Evolutionary conservation across 2,329 filamentous ascomycete genomes (phyloP).

Genomic region (Verticillium dahliae): DNA sequence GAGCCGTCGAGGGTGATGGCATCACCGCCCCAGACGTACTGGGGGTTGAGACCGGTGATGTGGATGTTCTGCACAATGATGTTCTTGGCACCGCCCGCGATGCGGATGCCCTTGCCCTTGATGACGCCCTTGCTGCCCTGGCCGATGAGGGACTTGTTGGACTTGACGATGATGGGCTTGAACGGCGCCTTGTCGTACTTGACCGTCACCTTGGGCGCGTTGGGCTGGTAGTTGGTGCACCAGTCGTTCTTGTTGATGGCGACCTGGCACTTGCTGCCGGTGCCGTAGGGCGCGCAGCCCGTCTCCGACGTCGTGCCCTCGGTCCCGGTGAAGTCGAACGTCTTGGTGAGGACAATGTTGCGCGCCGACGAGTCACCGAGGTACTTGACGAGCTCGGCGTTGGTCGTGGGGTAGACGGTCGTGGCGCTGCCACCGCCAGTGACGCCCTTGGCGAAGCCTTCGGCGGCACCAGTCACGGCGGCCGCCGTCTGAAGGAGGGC

Average conservation of each 20-base stretch:
- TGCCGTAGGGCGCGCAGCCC: conserved; percentile 53
- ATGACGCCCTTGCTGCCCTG: conserved; percentile 46
- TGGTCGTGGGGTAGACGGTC: conserved; percentile 46
- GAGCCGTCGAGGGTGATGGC: conserved; percentile 44
- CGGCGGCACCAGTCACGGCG: conserved; percentile 28
- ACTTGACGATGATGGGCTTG: conserved; percentile 42
- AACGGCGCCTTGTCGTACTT: conserved; percentile 45
- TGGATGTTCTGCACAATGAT: conserved; percentile 54
- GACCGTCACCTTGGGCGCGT: conserved; percentile 37
- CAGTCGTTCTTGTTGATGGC: conserved; percentile 51
- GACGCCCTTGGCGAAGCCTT: conserved; percentile 41
- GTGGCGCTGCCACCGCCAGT: conserved; percentile 53
- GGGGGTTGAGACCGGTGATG: conserved; percentile 27
- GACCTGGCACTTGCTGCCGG: conserved; percentile 42
- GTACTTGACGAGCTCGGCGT: conserved; percentile 51
- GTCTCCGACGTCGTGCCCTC: conserved; percentile 45
- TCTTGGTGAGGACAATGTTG: conserved; percentile 52
- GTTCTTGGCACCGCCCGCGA: conserved; percentile 39
- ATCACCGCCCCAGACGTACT: conserved; percentile 55
- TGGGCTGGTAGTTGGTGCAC: conserved; percentile 51
- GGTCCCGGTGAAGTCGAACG: conserved; percentile 47
- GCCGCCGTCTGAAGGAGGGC: conserved; percentile 10
- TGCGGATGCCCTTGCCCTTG: conserved; percentile 49
- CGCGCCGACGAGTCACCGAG: conserved; percentile 46
- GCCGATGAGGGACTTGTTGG: conserved; percentile 53